Conservation (phyloP, 208 protist species). For the Kentomonas sorsogonicus region DNA sequence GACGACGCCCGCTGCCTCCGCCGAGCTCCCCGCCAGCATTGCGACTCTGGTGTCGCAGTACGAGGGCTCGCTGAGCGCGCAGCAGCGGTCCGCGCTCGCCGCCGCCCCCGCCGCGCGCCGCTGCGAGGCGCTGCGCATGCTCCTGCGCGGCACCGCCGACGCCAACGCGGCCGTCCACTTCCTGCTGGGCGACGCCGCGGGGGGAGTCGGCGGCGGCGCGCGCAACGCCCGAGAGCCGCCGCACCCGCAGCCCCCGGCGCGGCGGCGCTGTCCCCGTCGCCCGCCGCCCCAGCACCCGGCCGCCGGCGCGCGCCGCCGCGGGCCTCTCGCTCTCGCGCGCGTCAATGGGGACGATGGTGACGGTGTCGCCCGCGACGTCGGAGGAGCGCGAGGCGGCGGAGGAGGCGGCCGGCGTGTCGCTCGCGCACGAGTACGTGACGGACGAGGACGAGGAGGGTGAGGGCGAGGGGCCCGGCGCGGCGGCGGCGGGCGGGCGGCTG, state of each 20-base stretch:
- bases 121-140: slow-evolving; percentile 51
- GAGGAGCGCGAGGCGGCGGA: slow-evolving; percentile 1
- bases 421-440: no score
- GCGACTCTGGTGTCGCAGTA: slow-evolving; percentile 45
- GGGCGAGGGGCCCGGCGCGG: no score
- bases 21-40: slow-evolving; percentile 48
- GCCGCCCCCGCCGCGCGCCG: slow-evolving; percentile 29
- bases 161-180: slow-evolving; percentile 40
- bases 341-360: slow-evolving; percentile 6
- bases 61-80: slow-evolving; percentile 22
- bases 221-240: no score
- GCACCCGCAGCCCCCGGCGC: no score
- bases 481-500: no score
- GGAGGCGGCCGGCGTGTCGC: no score
- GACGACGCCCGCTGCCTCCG: slow-evolving; percentile 1
- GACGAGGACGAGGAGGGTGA: no score
- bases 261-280: no score
- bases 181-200: slow-evolving; percentile 13
- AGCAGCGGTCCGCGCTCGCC: slow-evolving; percentile 25
- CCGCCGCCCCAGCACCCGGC: background rate
- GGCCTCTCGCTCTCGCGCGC: background rate
- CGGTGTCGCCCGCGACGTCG: slow-evolving; percentile 1
- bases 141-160: slow-evolving; percentile 45
- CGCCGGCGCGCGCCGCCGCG: background rate
- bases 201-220: no score